Percentiles rank a stretch among this genome's conserved stretches.
phyloP scores from a whole-genome alignment of 2,329 filamentous ascomycete species.

The Simplicillium sp. region DNA sequence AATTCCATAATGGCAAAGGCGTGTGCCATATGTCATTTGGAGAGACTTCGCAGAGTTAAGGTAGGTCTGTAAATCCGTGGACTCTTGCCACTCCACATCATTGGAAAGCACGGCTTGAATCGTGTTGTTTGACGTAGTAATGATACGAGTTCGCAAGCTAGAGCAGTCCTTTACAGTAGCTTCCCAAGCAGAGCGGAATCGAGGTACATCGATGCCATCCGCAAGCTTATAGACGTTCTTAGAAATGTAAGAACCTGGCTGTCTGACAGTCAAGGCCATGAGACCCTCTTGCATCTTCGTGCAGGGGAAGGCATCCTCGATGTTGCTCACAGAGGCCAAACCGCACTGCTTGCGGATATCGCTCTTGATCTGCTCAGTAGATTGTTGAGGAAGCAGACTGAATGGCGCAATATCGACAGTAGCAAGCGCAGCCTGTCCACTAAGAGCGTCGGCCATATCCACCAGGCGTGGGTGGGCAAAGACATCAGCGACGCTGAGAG shows the following conservation, averaged over 20 bases:
- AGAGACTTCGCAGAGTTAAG: not conserved
- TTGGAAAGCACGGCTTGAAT: conserved; percentile 28
- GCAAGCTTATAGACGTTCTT: conserved; percentile 1
- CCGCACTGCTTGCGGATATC: too few relatives aligned
- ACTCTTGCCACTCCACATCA: conserved; percentile 19
- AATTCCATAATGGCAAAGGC: conserved; percentile 24
- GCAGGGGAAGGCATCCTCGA: not conserved
- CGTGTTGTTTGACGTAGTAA: conserved; percentile 25
- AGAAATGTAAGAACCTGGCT: conserved; percentile 6
- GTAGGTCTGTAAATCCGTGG: not conserved
- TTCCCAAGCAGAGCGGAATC: conserved; percentile 6
- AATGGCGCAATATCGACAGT: too few relatives aligned
- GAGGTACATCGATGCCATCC: not conserved
- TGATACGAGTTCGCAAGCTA: conserved; percentile 19
- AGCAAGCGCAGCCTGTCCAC: too few relatives aligned
- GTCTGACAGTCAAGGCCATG: not conserved
- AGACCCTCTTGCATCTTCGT: not conserved
- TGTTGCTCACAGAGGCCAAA: not conserved
- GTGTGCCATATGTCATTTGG: too few relatives aligned
- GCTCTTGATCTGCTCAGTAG: too few relatives aligned
- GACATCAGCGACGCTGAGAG: not conserved
- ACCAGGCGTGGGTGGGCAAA: not conserved
- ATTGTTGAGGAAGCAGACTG: too few relatives aligned
- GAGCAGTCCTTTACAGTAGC: conserved; percentile 2
- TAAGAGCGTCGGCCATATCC: too few relatives aligned